Conservation (phyloP, 352 stramenopile species). For the Globisporangium megalacanthum region DNA sequence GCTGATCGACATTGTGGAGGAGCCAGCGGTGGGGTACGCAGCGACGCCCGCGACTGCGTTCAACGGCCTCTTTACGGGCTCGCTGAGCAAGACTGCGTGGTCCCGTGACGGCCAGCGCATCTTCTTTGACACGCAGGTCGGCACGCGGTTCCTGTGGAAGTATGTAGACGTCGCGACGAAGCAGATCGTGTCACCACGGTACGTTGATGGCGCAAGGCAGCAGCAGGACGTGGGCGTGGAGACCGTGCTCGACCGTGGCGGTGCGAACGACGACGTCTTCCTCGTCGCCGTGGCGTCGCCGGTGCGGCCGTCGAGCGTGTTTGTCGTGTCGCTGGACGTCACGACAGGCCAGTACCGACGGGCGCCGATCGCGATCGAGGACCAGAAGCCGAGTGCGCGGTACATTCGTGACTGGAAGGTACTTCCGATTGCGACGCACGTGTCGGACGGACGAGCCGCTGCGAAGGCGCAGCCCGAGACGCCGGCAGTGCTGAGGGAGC, state of each 20-base stretch:
- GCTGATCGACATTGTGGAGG: conserved; percentile 56
- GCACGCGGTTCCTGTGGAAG: conserved; percentile 63
- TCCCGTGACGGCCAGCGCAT: conserved; percentile 47
- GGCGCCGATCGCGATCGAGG: conserved; percentile 36
- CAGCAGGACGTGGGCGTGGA: conserved; percentile 30
- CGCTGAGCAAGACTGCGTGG: conserved; percentile 48
- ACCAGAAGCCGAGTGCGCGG: conserved; percentile 27
- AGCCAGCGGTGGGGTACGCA: conserved; percentile 30
- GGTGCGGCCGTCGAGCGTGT: conserved; percentile 46
- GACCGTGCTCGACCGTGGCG: conserved; percentile 43
- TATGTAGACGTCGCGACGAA: conserved; percentile 52
- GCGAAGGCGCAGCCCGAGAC: conserved; percentile 27
- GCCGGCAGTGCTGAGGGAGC: conserved; percentile 25
- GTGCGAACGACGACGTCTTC: conserved; percentile 19
- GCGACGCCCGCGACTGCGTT: conserved; percentile 42
- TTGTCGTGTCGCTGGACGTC: conserved; percentile 42
- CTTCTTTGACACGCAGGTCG: conserved; percentile 68
- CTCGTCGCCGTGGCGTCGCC: conserved; percentile 59
- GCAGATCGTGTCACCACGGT: conserved; percentile 36
- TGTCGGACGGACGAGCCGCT: conserved; percentile 37
- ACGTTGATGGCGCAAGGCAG: conserved; percentile 31
- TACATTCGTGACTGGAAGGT: conserved; percentile 63
- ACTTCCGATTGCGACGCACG: conserved; percentile 39
- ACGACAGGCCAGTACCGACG: conserved; percentile 31
- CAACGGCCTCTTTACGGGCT: conserved; percentile 63